These are phyloP conservation scores for Colletotrichum siamense DNA, from an alignment of 2,329 filamentous ascomycete genomes.

Conservation along the genomic window DNA sequence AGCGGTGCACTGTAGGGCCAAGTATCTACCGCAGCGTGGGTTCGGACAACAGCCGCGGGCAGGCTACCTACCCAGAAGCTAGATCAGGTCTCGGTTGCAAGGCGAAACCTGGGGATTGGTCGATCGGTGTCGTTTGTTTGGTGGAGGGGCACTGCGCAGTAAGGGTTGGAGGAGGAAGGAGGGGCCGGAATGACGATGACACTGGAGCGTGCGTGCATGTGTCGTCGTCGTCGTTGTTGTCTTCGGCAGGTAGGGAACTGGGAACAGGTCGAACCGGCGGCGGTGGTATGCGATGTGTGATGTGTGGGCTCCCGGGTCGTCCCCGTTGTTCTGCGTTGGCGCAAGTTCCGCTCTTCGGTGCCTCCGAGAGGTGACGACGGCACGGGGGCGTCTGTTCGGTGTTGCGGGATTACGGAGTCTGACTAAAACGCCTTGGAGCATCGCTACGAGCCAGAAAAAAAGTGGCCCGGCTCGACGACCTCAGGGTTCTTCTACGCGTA, in stretches of 20 bases:
- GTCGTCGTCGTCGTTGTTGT: not conserved
- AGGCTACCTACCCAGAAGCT: not conserved
- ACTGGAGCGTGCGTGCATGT: not conserved
- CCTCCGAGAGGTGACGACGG: not conserved
- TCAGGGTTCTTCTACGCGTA: not conserved
- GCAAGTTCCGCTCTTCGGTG: constrained; percentile 19
- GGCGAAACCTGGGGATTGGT: not conserved
- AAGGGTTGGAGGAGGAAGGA: not conserved
- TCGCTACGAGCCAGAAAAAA: not conserved
- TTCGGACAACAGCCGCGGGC: constrained; percentile 10
- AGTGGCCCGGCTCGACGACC: not conserved
- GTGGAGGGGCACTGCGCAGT: not conserved
- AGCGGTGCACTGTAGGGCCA: not conserved
- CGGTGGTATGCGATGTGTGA: not conserved
- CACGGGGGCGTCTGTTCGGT: not conserved
- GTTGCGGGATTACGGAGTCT: not conserved
- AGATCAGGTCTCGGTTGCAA: not conserved
- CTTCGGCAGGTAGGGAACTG: not conserved
- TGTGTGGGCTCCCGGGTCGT: not conserved
- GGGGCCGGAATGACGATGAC: not conserved
- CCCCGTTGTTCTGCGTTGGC: constrained; percentile 2
- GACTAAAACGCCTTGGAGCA: not conserved
- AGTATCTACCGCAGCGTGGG: not conserved
- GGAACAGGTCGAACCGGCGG: not conserved
- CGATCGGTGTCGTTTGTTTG: not conserved